Evolutionary conservation across 1,139 yeast genomes (phyloP).

Genomic region (Casaregolazyma lundiana): DNA sequence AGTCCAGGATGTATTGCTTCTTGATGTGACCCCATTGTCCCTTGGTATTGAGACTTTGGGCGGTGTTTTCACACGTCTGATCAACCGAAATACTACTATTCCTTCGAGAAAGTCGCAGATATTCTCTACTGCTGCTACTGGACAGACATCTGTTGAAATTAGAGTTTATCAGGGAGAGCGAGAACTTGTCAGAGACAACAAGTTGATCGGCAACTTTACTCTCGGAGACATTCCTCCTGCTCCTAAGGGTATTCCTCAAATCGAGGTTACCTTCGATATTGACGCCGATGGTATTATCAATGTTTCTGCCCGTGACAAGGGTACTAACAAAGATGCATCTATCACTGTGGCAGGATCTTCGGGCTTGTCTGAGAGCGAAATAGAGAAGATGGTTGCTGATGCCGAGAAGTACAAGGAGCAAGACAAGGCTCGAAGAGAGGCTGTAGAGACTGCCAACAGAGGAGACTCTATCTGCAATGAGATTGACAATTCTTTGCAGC

Average conservation of each 20-base stretch:
- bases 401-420: conserved; percentile 97
- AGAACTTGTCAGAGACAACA: conserved; percentile 98
- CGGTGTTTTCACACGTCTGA: conserved; percentile 96
- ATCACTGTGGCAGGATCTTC: conserved; percentile 99
- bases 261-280: conserved; percentile 95
- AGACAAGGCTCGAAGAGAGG: conserved; percentile 91
- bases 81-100: conserved; percentile 95
- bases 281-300: conserved; percentile 99
- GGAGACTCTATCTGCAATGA: conserved; percentile 96
- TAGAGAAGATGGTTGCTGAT: conserved; percentile 96
- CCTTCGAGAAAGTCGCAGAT: conserved; percentile 97
- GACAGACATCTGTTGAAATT: conserved; percentile 98
- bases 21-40: conserved; percentile 96
- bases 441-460: conserved; percentile 93
- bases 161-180: conserved; percentile 99
- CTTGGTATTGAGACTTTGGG: conserved; percentile 98
- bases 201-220: conserved; percentile 96
- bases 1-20: conserved; percentile 88
- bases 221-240: conserved; percentile 95
- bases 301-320: conserved; percentile 98
- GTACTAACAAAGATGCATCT: conserved; percentile 96
- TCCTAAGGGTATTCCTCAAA: conserved; percentile 99
- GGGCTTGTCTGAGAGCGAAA: conserved; percentile 93
- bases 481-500: conserved; percentile 90
- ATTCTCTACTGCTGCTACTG: conserved; percentile 98